Percentiles rank a stretch among this genome's conserved stretches.
phyloP scores from a whole-genome alignment of 331 rosid genomes.

The Ulmus americana region DNA sequence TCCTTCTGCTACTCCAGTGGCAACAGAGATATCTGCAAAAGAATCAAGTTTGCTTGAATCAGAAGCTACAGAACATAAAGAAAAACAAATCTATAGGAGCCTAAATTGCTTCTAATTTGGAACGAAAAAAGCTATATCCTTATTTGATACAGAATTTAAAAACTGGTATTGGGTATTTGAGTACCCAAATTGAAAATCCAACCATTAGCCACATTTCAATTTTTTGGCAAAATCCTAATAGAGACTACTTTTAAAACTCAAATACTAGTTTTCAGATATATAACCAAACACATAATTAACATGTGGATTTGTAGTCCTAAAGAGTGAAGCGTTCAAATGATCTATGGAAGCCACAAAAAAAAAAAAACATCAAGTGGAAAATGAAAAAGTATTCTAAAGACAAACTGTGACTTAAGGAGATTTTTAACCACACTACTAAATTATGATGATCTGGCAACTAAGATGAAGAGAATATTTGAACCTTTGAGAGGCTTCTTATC shows the following conservation, averaged over 20 bases:
- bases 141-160: too few relatives aligned
- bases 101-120: too few relatives aligned
- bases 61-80: neutral
- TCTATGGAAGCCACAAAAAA: neutral
- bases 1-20: conserved; percentile 98
- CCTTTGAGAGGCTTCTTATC: conserved; percentile 92
- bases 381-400: neutral
- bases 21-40: conserved; percentile 74
- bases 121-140: too few relatives aligned
- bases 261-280: too few relatives aligned
- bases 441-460: neutral
- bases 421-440: neutral
- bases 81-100: neutral
- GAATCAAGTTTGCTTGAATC: neutral
- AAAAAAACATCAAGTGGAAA: neutral
- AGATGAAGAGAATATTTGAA: conserved; percentile 14
- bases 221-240: too few relatives aligned
- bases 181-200: too few relatives aligned
- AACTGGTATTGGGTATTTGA: too few relatives aligned
- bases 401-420: neutral
- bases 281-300: neutral
- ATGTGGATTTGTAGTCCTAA: neutral
- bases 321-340: neutral
- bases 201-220: too few relatives aligned
- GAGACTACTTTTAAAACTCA: too few relatives aligned